Base-by-base conservation (phyloP, 192 early-diverging fungal species). In the Gryganskiella cystojenkinii region DNA sequence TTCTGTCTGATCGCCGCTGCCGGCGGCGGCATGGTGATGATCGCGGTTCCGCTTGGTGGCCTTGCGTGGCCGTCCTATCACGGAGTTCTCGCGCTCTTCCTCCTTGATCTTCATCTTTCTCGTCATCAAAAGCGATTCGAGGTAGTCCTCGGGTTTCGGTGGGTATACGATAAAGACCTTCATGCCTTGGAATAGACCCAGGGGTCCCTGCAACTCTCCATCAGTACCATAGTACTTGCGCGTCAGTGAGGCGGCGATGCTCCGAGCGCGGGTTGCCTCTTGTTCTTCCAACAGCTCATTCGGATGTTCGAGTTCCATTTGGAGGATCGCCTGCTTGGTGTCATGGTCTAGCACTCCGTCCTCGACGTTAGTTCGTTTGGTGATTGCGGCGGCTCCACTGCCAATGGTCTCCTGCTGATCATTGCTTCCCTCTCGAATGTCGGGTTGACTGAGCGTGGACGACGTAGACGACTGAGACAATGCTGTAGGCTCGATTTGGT, bases 151-250 rank as follows among this genome's bases (percentile, higher is more conserved):
- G 19, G 65, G 66, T 27, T 28, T 52, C 15, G 74, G 74, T 13
- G 74, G 74, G 27, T 69, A 69, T 24, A 78, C 61, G 3, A 78
- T 37, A 24, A 64, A 58, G 15, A 78, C 66, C 13, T 69, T 49
- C 5, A 69, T 19, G 4, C 74, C 74, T 33, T 78, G 74, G 46
- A 78, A 78, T 66, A 78, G 68, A 0, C 74, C 74, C 24, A 69
- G 30, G 1, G 74, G 74, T 3, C 66, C 66, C 9, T 58, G 60
- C 13, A 34, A 37, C 25, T 68, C 74, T 1, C 74, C 74, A 17
- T 78, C 74, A 6, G 50, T n/a, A 4, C 74, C 74, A 60, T 64
- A 78, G 35, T 78, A 78, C 31, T 49, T 54, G 24, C 66, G 74
- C n/a, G 74, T 78, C 40, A 78, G 28, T 25, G 27, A 35, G 0